phyloP scores from a whole-genome alignment of 306 rosid species.

The Corylus avellana region DNA sequence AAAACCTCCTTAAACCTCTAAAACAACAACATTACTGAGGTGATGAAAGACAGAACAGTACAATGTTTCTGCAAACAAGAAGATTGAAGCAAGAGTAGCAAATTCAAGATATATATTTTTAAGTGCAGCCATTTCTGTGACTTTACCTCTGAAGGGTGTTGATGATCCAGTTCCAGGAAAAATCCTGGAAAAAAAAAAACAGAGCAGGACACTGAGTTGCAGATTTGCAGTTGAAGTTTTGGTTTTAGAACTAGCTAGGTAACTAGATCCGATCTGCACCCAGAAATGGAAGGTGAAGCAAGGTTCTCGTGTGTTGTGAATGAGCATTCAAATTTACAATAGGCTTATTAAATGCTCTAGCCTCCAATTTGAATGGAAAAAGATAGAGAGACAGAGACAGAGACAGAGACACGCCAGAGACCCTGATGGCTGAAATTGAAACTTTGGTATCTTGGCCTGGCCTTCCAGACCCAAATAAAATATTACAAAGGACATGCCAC shows the following conservation, averaged over 20 bases:
- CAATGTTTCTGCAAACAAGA: background rate
- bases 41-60: background rate
- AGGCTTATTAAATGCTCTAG: conserved; percentile 50
- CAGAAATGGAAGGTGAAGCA: conserved; percentile 35
- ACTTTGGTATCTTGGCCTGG: conserved; percentile 29
- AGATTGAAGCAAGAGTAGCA: background rate
- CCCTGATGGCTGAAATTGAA: conserved; percentile 30
- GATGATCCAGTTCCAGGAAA: conserved; percentile 5
- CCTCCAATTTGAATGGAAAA: conserved; percentile 17
- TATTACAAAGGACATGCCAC: background rate
- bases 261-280: conserved; percentile 41
- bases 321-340: conserved; percentile 47
- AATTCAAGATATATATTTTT: background rate
- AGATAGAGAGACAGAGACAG: conserved; percentile 16
- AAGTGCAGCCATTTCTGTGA: background rate
- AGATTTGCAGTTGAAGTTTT: background rate
- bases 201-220: conserved; percentile 3
- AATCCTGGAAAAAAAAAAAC: conserved; percentile 7
- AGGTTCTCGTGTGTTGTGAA: conserved; percentile 49
- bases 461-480: conserved; percentile 12
- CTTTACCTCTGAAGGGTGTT: conserved; percentile 33
- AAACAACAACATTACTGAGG: background rate
- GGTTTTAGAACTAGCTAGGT: background rate
- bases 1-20: background rate
- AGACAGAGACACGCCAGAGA: conserved; percentile 8